Base-by-base conservation (phyloP, 176 grass and related monocot species). In the Bothriochloa decipiens region DNA sequence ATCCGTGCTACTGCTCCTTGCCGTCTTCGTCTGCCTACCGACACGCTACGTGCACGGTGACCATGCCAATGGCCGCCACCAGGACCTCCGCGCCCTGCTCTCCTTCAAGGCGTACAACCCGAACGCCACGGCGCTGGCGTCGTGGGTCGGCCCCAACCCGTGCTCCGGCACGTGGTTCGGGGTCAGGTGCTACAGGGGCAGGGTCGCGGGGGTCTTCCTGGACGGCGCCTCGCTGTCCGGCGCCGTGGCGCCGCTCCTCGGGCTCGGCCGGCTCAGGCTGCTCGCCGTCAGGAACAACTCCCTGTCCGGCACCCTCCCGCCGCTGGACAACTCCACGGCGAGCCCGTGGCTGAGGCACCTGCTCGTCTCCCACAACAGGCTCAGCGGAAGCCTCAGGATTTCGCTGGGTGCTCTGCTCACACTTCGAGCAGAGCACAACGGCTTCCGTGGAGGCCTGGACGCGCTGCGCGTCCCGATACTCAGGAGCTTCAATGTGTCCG, bases 111-210 rank as follows among this genome's bases (percentile, higher is more conserved):
- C 86, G 23, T 84, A 53, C 69, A 91, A 85, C 63, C 70, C 86
- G 13, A 62, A 65, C 26, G 46, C 29, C 65, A 37, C 74, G 3
- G 76, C 74, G 1, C 58, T 94, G 84, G 41, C 27, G 25, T 79
- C 60, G 11, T 94, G 92, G 92, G 68, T 50, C 68, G 92, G 92
- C 64, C 15, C 53, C 32, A 45, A 89, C 79, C 89, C 92, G 52
- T 94, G 92, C 84, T 87, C 86, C 22, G 89, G 89, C 20, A 10
- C 77, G 12, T 94, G 92, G 92, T 11, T 78, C 29, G 92, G 89
- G 8, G 50, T 91, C 47, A 71, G 73, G 37, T 94, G 92, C 84
- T 79, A 37, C 79, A 65, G 60, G 70, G 76, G 89, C 11, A 84
- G 89, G 53, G 92, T 94, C 9, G 77, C 62, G 3, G 83, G 84